Base-by-base conservation (phyloP, 164 flowering plant genomes). In the Vitis riparia region DNA sequence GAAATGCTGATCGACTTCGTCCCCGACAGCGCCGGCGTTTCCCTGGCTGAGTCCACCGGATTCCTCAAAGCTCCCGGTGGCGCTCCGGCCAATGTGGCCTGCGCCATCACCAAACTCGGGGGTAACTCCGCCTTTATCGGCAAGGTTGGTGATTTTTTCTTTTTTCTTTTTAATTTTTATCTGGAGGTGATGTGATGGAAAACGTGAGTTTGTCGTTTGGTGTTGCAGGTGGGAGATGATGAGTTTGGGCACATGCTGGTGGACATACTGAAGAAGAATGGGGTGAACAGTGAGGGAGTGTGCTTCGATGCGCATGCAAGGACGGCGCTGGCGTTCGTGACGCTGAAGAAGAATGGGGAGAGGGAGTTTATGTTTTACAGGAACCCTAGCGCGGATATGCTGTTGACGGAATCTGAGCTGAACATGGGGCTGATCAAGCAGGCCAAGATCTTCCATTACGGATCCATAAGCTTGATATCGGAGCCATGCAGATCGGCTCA, bases 1-100 rank as follows among this genome's bases (percentile, higher is more conserved):
- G 97, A 88, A 73, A 91, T 91, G 97, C 80, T 91, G 47, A 90
- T 92, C 37, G 97, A 90, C 66, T 92, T 92, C 59, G 97, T 92
- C 14, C 97, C 94, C 1, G 83, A 79, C 63, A 66, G 59, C 0
- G 58, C 90, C 9, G 97, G 97, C 0, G 85, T 90, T 68, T 88
- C 94, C 9, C 70, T 92, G 61, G 92, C 92, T 1, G 91, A 92
- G 60, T 78, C 94, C 0, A 9, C 55, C 3, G 92, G 84, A 1
- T 92, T 90, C 62, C 53, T 88, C 75, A 92, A 90, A 73, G 94
- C 94, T 13, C 94, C 94, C 11, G 97, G 94, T 8, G 97, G 97
- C 23, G 97, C 97, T 9, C 97, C 97, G 0, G 94, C 97, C 55
- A 92, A 90, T 50, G 97, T 92, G 0, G 95, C 97, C 8, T 82